phyloP scores from a whole-genome alignment of 164 flowering plant genomes.

The Liquidambar formosana region DNA sequence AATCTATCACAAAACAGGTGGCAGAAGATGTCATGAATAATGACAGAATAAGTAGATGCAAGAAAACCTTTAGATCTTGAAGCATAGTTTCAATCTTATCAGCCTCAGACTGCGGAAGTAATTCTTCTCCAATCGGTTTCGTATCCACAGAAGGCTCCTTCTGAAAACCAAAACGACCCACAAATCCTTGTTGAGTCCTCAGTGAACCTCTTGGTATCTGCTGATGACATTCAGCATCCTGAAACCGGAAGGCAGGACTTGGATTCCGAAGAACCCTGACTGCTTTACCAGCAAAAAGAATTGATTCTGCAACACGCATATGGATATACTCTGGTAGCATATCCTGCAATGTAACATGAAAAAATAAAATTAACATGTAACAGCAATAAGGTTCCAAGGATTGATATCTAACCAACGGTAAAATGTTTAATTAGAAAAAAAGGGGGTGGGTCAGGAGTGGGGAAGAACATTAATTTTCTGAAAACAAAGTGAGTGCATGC shows the following conservation, averaged over 20 bases:
- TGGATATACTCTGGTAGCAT: conserved; percentile 94
- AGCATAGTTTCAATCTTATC: conserved; percentile 91
- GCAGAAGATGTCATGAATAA: not conserved
- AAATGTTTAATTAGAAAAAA: too few species aligned
- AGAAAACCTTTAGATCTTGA: conserved; percentile 72
- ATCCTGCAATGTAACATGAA: conserved; percentile 58
- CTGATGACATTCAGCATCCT: conserved; percentile 44
- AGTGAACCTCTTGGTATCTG: conserved; percentile 48
- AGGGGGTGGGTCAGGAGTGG: too few species aligned
- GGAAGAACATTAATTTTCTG: too few species aligned
- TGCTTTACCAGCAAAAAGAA: conserved; percentile 97
- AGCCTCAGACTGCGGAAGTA: conserved; percentile 88
- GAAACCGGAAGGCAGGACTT: conserved; percentile 59
- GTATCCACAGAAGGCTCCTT: conserved; percentile 44
- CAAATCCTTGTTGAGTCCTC: conserved; percentile 51
- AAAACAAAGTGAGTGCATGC: too few species aligned
- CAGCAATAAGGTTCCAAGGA: conserved; percentile 2
- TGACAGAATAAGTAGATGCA: not conserved
- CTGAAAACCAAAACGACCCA: conserved; percentile 39
- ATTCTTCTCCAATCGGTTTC: conserved; percentile 59
- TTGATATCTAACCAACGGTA: too few species aligned
- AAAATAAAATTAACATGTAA: not conserved
- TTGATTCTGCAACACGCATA: conserved; percentile 91
- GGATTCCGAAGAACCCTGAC: conserved; percentile 90
- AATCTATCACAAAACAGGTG: not conserved